phyloP scores from a whole-genome alignment of 2,329 filamentous ascomycete species.

The Talaromyces sp. region DNA sequence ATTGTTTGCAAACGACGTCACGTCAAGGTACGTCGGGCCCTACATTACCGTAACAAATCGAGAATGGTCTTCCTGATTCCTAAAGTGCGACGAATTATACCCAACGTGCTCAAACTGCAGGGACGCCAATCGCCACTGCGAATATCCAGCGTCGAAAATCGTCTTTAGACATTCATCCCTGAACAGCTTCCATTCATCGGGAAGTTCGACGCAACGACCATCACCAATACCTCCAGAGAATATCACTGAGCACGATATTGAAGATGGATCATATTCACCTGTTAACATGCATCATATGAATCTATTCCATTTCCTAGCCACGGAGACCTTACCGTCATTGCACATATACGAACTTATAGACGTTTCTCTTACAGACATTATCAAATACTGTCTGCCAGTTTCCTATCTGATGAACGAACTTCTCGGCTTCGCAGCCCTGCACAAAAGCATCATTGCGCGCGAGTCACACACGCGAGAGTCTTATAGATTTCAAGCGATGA shows the following conservation, averaged over 20 bases:
- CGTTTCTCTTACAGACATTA: not conserved
- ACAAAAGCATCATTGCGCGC: not conserved
- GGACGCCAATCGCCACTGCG: not conserved
- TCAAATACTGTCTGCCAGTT: not conserved
- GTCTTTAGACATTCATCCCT: not conserved
- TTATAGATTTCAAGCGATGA: conserved; percentile 1
- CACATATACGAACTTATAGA: not conserved
- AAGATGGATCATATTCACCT: not conserved
- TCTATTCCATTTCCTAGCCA: not conserved
- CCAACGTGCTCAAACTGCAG: conserved; percentile 6
- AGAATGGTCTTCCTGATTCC: not conserved
- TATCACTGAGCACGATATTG: not conserved
- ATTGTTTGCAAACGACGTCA: conserved; percentile 12
- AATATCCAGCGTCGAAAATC: not conserved
- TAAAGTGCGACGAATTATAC: conserved; percentile 11
- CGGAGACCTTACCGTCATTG: not conserved
- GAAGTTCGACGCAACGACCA: not conserved
- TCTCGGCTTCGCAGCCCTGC: conserved; percentile 7
- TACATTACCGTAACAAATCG: not conserved
- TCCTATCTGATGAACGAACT: conserved; percentile 13
- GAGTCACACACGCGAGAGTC: not conserved
- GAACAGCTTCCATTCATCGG: not conserved
- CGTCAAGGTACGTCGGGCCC: conserved; percentile 1
- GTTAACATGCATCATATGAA: conserved; percentile 5
- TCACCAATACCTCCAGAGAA: not conserved